Evolutionary conservation across 805 yeast species (phyloP).

Genomic region (Brettanomyces bruxellensis): DNA sequence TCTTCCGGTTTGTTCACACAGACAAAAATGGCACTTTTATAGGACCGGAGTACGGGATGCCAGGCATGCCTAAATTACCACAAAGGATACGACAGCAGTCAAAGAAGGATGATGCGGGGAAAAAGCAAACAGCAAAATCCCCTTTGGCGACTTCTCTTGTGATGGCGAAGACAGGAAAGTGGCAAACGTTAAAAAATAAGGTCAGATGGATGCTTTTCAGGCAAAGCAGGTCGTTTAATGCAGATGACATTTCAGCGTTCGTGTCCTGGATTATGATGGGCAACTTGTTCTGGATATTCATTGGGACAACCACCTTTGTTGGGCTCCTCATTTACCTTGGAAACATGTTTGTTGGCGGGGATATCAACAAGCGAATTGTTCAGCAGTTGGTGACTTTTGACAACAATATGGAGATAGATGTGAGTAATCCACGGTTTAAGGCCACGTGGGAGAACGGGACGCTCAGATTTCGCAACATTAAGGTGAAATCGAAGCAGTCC

Average conservation of each 20-base stretch:
- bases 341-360: constrained; percentile 25
- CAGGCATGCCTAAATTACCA: no score
- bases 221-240: constrained; percentile 37
- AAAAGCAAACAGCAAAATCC: no score
- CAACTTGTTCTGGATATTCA: constrained; percentile 41
- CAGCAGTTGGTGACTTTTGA: constrained; percentile 25
- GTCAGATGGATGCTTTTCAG: constrained; percentile 40
- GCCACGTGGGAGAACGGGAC: constrained; percentile 42
- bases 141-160: no score
- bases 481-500: constrained; percentile 11
- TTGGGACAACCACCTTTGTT: constrained; percentile 51
- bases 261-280: constrained; percentile 52
- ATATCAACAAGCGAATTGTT: constrained; percentile 17
- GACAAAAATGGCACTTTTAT: no score
- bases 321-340: constrained; percentile 37
- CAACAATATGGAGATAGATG: constrained; percentile 20
- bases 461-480: constrained; percentile 35
- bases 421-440: constrained; percentile 26
- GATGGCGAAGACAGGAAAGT: no score
- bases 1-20: no score
- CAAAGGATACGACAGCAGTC: no score
- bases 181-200: neutral
- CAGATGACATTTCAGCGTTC: constrained; percentile 46
- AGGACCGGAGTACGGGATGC: no score
- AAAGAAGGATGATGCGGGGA: no score